Conservation (phyloP, 2,329 filamentous ascomycete species). For the Ceratocystis eucalypticola region DNA sequence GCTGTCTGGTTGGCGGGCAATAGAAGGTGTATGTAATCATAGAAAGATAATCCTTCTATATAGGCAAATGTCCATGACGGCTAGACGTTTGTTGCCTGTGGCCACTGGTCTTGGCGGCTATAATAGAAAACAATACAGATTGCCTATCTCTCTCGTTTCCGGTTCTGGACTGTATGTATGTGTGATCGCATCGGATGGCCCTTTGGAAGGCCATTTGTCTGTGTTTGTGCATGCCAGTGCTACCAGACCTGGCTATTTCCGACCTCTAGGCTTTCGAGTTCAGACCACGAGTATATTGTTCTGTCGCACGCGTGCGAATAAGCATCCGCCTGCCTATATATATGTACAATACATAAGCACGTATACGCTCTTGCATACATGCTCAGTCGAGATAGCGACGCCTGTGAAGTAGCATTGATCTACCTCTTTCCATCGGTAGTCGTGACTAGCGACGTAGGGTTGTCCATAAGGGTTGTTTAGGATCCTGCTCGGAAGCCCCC, state of each 20-base stretch:
- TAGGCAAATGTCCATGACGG: not conserved
- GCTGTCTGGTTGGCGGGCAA: not conserved
- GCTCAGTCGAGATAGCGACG: not conserved
- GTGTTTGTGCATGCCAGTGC: not conserved
- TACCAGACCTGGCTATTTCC: not conserved
- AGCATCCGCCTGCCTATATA: not conserved
- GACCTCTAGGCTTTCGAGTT: not conserved
- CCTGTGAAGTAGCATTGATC: not conserved
- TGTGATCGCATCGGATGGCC: not conserved
- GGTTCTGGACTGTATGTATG: not conserved
- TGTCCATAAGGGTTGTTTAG: not conserved
- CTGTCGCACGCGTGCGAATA: not conserved
- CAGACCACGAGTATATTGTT: not conserved
- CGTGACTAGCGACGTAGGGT: not conserved
- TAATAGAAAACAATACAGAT: not conserved
- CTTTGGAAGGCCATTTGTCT: not conserved
- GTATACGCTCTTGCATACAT: not conserved
- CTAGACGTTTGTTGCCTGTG: not conserved
- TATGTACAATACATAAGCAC: not conserved
- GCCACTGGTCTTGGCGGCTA: not conserved
- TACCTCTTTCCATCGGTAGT: not conserved
- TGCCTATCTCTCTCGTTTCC: not conserved
- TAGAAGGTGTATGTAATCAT: not conserved
- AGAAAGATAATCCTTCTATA: not conserved
- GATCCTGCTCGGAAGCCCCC: not conserved